Percentiles rank a stretch among this genome's conserved stretches.
These are phyloP conservation scores for Populus simonii DNA, from an alignment of 345 rosid species.

Conservation along the genomic window DNA sequence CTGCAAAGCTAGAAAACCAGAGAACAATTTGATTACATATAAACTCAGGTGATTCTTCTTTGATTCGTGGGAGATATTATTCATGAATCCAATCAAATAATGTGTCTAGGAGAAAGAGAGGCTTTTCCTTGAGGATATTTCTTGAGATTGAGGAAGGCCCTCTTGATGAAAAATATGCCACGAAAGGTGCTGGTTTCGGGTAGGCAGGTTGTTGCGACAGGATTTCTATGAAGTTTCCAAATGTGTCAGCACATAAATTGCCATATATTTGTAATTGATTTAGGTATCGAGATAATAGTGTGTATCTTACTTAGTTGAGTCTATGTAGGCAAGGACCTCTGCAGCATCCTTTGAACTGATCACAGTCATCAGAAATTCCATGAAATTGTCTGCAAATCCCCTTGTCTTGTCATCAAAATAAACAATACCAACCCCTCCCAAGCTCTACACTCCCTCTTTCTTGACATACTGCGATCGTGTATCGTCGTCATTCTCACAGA, in stretches of 20 bases:
- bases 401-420: constrained; percentile 44
- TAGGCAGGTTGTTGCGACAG: constrained; percentile 64
- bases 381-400: constrained; percentile 41
- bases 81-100: neutral
- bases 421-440: constrained; percentile 59
- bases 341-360: constrained; percentile 51
- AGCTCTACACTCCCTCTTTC: constrained; percentile 39
- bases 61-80: neutral
- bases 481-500: constrained; percentile 44
- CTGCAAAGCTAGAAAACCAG: constrained; percentile 30
- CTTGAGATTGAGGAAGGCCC: constrained; percentile 63
- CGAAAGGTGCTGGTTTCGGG: constrained; percentile 58
- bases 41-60: neutral
- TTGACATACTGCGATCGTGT: constrained; percentile 14
- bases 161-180: constrained; percentile 72
- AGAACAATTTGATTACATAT: neutral
- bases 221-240: constrained; percentile 39
- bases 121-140: constrained; percentile 69
- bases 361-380: constrained; percentile 44
- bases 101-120: neutral
- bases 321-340: constrained; percentile 50
- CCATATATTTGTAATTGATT: neutral
- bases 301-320: constrained; percentile 53
- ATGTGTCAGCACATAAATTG: neutral
- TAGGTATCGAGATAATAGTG: neutral